phyloP scores from a whole-genome alignment of 148 eudicot species.

The Fagopyrum tataricum region DNA sequence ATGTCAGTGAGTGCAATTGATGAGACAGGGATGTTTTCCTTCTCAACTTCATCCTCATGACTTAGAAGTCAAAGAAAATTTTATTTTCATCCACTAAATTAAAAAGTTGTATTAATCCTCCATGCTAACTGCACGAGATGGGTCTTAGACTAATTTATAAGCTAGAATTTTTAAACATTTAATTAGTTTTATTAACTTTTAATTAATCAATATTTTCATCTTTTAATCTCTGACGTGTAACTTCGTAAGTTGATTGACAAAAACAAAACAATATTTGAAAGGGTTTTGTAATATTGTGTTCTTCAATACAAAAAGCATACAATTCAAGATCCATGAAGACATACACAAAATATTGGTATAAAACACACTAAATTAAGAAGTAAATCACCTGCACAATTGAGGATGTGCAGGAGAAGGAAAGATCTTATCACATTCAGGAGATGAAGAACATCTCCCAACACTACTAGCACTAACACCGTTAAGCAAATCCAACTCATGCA shows the following conservation, averaged over 20 bases:
- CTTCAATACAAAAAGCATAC: constrained; percentile 1
- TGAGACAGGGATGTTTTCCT: too few species aligned
- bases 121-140: too few species aligned
- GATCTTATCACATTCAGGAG: constrained; percentile 6
- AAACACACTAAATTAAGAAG: neutral
- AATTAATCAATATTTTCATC: too few species aligned
- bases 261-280: neutral
- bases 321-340: neutral
- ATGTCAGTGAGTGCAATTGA: too few species aligned
- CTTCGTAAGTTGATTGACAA: neutral
- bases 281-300: neutral
- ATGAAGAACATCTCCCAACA: neutral
- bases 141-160: too few species aligned
- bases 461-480: neutral
- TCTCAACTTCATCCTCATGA: too few species aligned
- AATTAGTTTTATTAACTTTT: too few species aligned
- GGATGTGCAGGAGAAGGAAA: constrained; percentile 6
- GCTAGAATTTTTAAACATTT: too few species aligned
- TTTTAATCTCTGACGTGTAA: too few species aligned
- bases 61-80: too few species aligned
- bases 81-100: too few species aligned
- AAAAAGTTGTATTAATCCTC: too few species aligned
- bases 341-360: neutral
- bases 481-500: constrained; percentile 19
- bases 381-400: constrained; percentile 2